These are phyloP conservation scores for Tricholoma bakamatsutake DNA, from an alignment of 768 basidiomycete species.

Conservation along the genomic window DNA sequence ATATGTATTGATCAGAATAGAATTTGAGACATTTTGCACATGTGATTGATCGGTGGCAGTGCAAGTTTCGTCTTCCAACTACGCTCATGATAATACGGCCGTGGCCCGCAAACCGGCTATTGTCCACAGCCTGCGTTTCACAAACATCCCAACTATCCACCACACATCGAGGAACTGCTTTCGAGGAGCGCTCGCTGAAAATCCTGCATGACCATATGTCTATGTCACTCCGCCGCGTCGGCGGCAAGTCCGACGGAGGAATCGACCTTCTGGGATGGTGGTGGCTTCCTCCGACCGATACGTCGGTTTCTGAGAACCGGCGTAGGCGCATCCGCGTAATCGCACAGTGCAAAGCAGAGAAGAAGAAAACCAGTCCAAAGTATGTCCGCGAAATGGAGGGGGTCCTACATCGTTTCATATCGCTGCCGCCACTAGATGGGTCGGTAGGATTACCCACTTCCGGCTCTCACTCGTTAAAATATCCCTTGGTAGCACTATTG, in stretches of 20 bases:
- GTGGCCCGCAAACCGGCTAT: background rate
- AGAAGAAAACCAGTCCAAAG: constrained; percentile 71
- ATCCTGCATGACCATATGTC: constrained; percentile 61
- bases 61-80: too few species aligned
- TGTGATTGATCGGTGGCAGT: background rate
- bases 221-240: constrained; percentile 76
- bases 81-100: background rate
- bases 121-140: constrained; percentile 3
- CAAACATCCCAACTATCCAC: constrained; percentile 31
- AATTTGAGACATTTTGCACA: too few species aligned
- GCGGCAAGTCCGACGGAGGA: constrained; percentile 87
- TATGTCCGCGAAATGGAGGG: constrained; percentile 90
- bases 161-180: constrained; percentile 64
- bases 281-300: constrained; percentile 58
- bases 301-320: constrained; percentile 2
- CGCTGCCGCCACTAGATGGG: constrained; percentile 6
- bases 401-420: constrained; percentile 55
- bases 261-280: constrained; percentile 90
- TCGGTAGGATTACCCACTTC: background rate
- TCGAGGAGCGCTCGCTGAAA: constrained; percentile 63
- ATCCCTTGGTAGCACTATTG: constrained; percentile 62
- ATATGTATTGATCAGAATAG: too few species aligned
- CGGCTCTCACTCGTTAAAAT: constrained; percentile 7
- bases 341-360: constrained; percentile 90
- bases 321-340: constrained; percentile 66